Evolutionary conservation across 2,329 filamentous ascomycete genomes (phyloP).

Genomic region (Cladophialophora yegresii): DNA sequence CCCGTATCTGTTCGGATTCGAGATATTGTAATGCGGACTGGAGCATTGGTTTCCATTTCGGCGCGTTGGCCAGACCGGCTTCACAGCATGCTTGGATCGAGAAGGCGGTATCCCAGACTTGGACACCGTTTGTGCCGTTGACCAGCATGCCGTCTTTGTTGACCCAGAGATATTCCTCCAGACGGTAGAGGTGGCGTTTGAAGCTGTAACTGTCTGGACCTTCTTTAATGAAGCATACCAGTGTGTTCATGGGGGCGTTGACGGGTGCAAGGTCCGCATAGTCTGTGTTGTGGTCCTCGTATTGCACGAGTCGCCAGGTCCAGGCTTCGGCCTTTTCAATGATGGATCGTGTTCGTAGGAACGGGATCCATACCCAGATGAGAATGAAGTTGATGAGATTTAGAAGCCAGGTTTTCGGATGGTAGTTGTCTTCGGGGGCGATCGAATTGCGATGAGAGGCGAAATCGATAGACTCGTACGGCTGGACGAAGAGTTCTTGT

Average conservation of each 20-base stretch:
- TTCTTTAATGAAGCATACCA: slow-evolving; percentile 81
- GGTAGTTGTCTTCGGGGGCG: slow-evolving; percentile 78
- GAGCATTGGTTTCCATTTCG: slow-evolving; percentile 80
- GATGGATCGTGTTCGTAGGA: slow-evolving; percentile 67
- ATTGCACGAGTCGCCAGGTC: slow-evolving; percentile 78
- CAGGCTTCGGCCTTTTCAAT: slow-evolving; percentile 74
- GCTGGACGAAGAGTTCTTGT: slow-evolving; percentile 78
- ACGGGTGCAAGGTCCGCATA: slow-evolving; percentile 85
- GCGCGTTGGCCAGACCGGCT: slow-evolving; percentile 73
- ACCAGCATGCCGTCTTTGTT: slow-evolving; percentile 89
- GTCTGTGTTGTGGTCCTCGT: slow-evolving; percentile 91
- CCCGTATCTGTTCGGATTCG: slow-evolving; percentile 86
- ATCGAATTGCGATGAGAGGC: slow-evolving; percentile 78
- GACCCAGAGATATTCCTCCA: slow-evolving; percentile 88
- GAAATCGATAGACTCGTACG: slow-evolving; percentile 78
- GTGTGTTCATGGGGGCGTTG: slow-evolving; percentile 84
- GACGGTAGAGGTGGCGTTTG: slow-evolving; percentile 72
- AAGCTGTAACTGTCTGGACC: slow-evolving; percentile 73
- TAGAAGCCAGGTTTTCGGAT: slow-evolving; percentile 84
- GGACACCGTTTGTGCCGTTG: slow-evolving; percentile 97
- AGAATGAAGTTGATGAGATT: slow-evolving; percentile 77
- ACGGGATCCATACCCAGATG: slow-evolving; percentile 77
- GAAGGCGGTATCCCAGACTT: slow-evolving; percentile 95
- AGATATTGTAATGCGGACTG: slow-evolving; percentile 79
- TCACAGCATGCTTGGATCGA: slow-evolving; percentile 79